A percentile compares a stretch with the other conserved stretches of the same genome.
phyloP scores from a whole-genome alignment of 2,329 filamentous ascomycete species.

The Aspergillus sp. region DNA sequence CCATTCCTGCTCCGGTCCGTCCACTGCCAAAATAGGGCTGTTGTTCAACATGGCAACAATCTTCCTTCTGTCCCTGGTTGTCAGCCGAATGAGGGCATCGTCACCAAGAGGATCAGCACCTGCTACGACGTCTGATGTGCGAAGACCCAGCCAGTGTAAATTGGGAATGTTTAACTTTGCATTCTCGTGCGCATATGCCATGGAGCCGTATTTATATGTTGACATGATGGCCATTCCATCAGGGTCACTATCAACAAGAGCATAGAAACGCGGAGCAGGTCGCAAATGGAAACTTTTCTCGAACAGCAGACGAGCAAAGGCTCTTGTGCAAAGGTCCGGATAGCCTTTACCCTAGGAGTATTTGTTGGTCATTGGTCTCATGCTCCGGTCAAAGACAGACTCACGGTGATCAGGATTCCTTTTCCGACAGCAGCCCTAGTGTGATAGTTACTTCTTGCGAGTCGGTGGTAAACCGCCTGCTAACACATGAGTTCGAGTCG shows the following conservation, averaged over 20 bases:
- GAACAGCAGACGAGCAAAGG: conserved; percentile 46
- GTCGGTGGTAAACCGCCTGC: conserved; percentile 57
- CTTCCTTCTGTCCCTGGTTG: conserved; percentile 51
- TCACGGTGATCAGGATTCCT: conserved; percentile 55
- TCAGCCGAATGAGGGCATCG: conserved; percentile 42
- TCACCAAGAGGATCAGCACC: conserved; percentile 20
- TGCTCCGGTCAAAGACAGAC: conserved; percentile 4
- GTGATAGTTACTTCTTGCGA: conserved; percentile 48
- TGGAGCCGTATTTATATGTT: conserved; percentile 60
- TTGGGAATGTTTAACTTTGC: conserved; percentile 40
- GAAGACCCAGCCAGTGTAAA: conserved; percentile 57
- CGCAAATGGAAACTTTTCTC: conserved; percentile 23
- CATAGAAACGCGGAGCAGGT: conserved; percentile 42
- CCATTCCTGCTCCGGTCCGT: conserved; percentile 42
- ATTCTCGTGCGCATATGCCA: conserved; percentile 51
- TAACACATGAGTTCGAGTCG: neutral
- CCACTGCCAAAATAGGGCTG: conserved; percentile 37
- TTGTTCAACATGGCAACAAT: conserved; percentile 49
- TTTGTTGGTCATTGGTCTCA: neutral
- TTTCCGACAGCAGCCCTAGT: conserved; percentile 31
- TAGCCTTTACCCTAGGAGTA: conserved; percentile 56
- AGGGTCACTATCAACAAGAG: conserved; percentile 57
- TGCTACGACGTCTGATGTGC: conserved; percentile 31
- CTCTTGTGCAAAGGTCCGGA: conserved; percentile 55
- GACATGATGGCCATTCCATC: conserved; percentile 60